These are phyloP conservation scores for Trichoderma afroharzianum DNA, from an alignment of 2,329 filamentous ascomycete species.

Conservation along the genomic window DNA sequence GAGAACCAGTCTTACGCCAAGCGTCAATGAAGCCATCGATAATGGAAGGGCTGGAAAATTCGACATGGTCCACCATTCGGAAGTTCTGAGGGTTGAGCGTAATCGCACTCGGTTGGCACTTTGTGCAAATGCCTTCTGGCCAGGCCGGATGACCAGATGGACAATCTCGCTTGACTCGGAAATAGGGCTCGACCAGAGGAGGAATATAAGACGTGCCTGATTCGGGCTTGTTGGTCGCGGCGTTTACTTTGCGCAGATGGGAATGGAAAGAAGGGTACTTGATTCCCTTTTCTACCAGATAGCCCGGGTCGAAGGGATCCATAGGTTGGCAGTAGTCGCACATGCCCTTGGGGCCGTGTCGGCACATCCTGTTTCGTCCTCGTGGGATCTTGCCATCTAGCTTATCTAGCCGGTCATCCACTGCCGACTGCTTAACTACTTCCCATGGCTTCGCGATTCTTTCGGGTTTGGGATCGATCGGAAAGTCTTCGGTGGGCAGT, in stretches of 20 bases:
- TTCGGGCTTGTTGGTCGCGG: constrained; percentile 93
- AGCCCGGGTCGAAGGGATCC: constrained; percentile 87
- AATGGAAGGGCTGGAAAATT: constrained; percentile 80
- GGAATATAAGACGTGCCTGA: constrained; percentile 93
- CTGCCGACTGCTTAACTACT: constrained; percentile 76
- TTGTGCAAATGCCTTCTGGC: constrained; percentile 96
- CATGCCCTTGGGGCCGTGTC: constrained; percentile 95
- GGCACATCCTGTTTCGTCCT: constrained; percentile 83
- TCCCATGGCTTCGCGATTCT: constrained; percentile 64
- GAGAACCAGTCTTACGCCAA: constrained; percentile 80
- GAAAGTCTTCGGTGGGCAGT: constrained; percentile 62
- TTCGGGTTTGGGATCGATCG: constrained; percentile 67
- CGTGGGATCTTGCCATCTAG: constrained; percentile 85
- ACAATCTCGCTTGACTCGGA: constrained; percentile 82
- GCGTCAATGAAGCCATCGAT: constrained; percentile 89
- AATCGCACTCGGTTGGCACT: constrained; percentile 96
- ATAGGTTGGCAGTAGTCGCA: constrained; percentile 98
- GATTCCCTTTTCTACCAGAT: constrained; percentile 93
- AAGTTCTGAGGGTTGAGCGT: constrained; percentile 90
- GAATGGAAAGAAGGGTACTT: constrained; percentile 97
- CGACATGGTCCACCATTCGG: constrained; percentile 97
- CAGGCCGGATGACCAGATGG: constrained; percentile 90
- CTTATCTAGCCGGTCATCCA: constrained; percentile 85
- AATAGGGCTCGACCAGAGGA: constrained; percentile 88
- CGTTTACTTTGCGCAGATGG: constrained; percentile 90